phyloP scores from a whole-genome alignment of 164 flowering plant genomes.

The Piper longum region DNA sequence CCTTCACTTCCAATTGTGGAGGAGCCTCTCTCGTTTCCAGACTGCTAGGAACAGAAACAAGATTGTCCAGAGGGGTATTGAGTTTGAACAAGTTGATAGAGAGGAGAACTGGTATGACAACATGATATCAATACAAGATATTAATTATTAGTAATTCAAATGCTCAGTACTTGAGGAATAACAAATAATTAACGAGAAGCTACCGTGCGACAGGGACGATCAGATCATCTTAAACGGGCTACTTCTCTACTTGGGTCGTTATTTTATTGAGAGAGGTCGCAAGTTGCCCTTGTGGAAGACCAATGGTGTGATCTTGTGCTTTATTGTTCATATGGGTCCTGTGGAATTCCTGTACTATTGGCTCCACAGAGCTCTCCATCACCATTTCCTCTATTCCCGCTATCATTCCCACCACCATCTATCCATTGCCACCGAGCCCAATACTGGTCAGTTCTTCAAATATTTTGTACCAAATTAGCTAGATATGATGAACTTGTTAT shows the following conservation, averaged over 20 bases:
- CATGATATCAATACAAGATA: no score
- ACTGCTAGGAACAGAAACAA: conserved; percentile 12
- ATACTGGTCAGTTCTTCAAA: conserved; percentile 18
- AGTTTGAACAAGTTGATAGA: conserved; percentile 35
- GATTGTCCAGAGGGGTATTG: conserved; percentile 19
- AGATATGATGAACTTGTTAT: background rate
- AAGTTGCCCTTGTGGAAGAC: conserved; percentile 29
- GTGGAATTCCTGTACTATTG: conserved; percentile 45
- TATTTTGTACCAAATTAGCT: background rate
- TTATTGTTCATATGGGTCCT: conserved; percentile 28
- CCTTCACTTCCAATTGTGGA: conserved; percentile 12
- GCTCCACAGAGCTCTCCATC: conserved; percentile 44
- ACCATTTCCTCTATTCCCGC: conserved; percentile 37
- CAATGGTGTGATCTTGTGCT: conserved; percentile 15
- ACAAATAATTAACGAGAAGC: background rate
- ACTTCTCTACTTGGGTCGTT: conserved; percentile 7
- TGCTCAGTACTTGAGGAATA: no score
- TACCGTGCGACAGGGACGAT: conserved; percentile 21
- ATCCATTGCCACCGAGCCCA: conserved; percentile 42
- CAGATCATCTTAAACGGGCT: conserved; percentile 19
- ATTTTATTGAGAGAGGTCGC: background rate
- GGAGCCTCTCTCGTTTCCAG: conserved; percentile 11
- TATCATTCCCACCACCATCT: conserved; percentile 51
- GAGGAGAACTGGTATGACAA: conserved; percentile 22
- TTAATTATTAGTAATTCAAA: no score